phyloP scores from a whole-genome alignment of 2,329 filamentous ascomycete species.

The Sclerotinia spermophila region DNA sequence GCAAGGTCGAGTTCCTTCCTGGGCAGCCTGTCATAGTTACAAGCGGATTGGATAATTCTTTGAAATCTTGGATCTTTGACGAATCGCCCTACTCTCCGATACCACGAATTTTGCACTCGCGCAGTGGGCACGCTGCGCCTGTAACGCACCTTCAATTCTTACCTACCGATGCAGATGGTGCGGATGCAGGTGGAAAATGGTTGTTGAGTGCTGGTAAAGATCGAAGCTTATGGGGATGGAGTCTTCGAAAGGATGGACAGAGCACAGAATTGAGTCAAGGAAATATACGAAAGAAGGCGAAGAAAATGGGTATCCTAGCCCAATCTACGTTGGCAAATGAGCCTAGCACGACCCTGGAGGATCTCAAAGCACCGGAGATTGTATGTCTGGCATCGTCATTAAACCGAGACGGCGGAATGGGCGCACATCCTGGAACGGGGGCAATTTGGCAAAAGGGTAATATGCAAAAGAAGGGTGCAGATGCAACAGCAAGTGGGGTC shows the following conservation, averaged over 20 bases:
- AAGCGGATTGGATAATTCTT: constrained; percentile 85
- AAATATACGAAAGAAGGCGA: constrained; percentile 80
- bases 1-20: constrained; percentile 80
- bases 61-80: constrained; percentile 97
- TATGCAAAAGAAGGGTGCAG: constrained; percentile 54
- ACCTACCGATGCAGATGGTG: constrained; percentile 82
- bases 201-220: constrained; percentile 85
- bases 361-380: constrained; percentile 85
- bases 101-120: constrained; percentile 77
- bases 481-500: constrained; percentile 68
- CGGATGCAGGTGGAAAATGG: constrained; percentile 89
- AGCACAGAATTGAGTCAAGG: constrained; percentile 92
- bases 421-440: constrained; percentile 72
- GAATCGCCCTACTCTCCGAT: constrained; percentile 84
- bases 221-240: constrained; percentile 93
- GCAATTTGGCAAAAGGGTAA: constrained; percentile 78
- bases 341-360: constrained; percentile 62
- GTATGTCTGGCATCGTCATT: constrained; percentile 87
- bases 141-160: constrained; percentile 81
- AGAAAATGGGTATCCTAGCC: constrained; percentile 74
- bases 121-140: constrained; percentile 84
- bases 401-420: constrained; percentile 93
- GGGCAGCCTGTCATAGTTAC: constrained; percentile 89
- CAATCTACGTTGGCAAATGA: constrained; percentile 54
- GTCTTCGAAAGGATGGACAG: constrained; percentile 88